phyloP scores from a whole-genome alignment of 257 asterid genomes.

The Solanum habrochaites region DNA sequence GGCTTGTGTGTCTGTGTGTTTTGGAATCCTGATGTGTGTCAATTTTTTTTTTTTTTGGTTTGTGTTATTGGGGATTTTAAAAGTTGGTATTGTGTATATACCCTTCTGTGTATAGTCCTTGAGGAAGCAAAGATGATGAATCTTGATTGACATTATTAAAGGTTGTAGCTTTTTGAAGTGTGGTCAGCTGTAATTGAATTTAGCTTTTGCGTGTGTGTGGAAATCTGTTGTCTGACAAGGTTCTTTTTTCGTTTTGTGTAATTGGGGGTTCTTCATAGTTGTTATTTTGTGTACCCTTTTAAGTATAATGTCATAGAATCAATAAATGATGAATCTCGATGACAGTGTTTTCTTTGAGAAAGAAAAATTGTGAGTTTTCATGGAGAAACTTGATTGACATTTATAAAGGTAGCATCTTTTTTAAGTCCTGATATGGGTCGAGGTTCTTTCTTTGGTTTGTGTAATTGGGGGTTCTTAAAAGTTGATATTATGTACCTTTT shows the following conservation, averaged over 20 bases:
- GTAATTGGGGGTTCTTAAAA: background rate
- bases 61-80: background rate
- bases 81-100: background rate
- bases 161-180: background rate
- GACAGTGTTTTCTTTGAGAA: background rate
- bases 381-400: background rate
- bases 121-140: background rate
- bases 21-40: background rate
- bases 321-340: background rate
- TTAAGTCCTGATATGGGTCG: background rate
- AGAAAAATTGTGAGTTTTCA: background rate
- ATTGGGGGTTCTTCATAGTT: background rate
- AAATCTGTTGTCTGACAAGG: background rate
- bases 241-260: background rate
- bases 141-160: background rate
- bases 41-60: background rate
- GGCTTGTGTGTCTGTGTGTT: background rate
- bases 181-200: background rate
- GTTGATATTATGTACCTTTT: background rate
- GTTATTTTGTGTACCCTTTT: background rate
- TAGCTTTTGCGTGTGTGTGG: background rate
- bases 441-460: background rate
- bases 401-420: background rate
- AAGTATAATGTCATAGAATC: background rate
- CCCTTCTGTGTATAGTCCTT: background rate